phyloP scores from a whole-genome alignment of 805 yeast genomes.

The Wickerhamomyces queroliae region DNA sequence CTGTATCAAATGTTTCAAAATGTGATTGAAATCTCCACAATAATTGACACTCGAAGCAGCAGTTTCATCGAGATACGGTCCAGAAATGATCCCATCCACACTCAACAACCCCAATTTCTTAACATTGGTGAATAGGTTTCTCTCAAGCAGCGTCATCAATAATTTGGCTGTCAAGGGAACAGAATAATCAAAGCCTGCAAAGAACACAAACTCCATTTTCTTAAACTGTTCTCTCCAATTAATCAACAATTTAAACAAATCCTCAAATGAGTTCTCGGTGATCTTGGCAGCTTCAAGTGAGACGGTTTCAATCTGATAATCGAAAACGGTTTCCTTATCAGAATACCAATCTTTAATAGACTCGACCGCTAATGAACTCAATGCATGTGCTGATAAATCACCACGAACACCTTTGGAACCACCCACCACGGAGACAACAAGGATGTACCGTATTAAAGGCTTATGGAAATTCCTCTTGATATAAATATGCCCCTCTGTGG shows the following conservation, averaged over 20 bases:
- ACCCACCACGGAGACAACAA: constrained; percentile 27
- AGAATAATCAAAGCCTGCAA: constrained; percentile 49
- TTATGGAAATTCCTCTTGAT: constrained; percentile 19
- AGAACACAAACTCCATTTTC: constrained; percentile 41
- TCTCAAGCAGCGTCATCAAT: constrained; percentile 37
- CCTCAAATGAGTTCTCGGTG: constrained; percentile 30
- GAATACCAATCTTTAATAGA: constrained; percentile 22
- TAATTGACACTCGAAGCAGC: not conserved
- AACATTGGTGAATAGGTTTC: constrained; percentile 16
- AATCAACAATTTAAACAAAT: constrained; percentile 35
- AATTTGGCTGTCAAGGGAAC: constrained; percentile 43
- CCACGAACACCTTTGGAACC: constrained; percentile 19
- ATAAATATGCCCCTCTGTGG: constrained; percentile 31
- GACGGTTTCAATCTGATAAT: constrained; percentile 19
- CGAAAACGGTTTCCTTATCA: not conserved
- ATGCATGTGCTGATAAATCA: constrained; percentile 7
- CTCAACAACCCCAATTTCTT: constrained; percentile 25
- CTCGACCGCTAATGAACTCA: constrained; percentile 22
- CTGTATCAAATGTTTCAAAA: constrained; percentile 9
- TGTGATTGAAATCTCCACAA: not conserved
- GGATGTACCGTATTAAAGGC: constrained; percentile 19
- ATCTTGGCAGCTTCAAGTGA: constrained; percentile 30
- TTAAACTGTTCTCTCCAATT: constrained; percentile 45
- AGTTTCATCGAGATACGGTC: constrained; percentile 32
- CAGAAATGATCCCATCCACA: constrained; percentile 32